Percentiles rank a stretch among this genome's conserved stretches.
phyloP scores from a whole-genome alignment of 305 asterid genomes.

The Fraxinus dipetala region DNA sequence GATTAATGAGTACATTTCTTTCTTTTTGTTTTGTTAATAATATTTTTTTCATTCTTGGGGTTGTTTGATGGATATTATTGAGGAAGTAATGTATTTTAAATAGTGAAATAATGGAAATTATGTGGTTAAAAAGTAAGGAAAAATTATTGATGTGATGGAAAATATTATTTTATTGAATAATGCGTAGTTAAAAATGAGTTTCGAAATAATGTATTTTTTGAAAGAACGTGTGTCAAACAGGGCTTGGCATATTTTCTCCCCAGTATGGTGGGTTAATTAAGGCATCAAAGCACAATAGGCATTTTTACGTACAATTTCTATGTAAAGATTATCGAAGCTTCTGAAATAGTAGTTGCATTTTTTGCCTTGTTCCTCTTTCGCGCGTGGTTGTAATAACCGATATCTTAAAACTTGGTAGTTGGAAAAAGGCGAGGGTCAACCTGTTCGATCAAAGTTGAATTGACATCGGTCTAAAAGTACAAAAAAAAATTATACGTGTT shows the following conservation, averaged over 20 bases:
- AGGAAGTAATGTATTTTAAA: no score
- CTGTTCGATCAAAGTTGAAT: not conserved
- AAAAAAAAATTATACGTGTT: not conserved
- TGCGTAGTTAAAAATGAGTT: no score
- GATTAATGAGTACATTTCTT: conserved; percentile 12
- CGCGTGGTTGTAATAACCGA: not conserved
- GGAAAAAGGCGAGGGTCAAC: no score
- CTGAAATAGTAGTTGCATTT: not conserved
- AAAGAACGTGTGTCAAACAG: no score
- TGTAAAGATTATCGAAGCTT: not conserved
- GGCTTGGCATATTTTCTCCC: not conserved
- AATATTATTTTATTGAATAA: no score
- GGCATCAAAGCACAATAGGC: not conserved
- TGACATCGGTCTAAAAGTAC: no score
- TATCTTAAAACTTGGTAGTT: not conserved
- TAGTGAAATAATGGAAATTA: no score
- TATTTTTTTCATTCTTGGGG: conserved; percentile 16
- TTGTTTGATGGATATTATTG: no score
- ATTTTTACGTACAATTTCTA: not conserved
- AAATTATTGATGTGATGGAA: no score
- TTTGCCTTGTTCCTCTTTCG: not conserved
- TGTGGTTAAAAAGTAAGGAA: no score
- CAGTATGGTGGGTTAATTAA: not conserved
- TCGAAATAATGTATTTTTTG: no score
- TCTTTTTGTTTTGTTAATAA: conserved; percentile 1